Evolutionary conservation across 257 asterid genomes (phyloP), one percentile per base, ranked within the genome.

Genomic region (Capsicum rhomboideum): DNA sequence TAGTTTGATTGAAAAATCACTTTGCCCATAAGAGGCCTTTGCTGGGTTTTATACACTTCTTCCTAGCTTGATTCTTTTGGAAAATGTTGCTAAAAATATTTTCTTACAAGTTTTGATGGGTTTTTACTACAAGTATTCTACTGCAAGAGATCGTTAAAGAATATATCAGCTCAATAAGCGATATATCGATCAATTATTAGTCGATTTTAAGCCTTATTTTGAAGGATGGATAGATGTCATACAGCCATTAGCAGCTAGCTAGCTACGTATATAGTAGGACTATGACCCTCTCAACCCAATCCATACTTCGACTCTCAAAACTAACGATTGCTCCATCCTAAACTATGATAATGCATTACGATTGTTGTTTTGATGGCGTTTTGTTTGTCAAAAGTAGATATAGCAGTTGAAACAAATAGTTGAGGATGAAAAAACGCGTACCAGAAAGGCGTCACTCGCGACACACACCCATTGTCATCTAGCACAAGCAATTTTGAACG

Each of bases 361-460:
- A 34, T 34, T 34, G 37, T 34, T 8, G 28, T 11, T n/a, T 58
- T 58, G 66, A 8, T 58, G 66, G 44, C 29, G 28, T 58, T 10
- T 23, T 40, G 4, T 21, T 21, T 59, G 12, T 61, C 34, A 17
- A 5, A 23, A 10, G 3, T 61, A 23, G 16, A 5, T n/a, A 23
- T 61, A 10, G 68, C 23, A 74, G 21, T 8, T 16, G 21, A 50
- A 77, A 28, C 63, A 50, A 50, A 5, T 68, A 68, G 14, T 21
- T 11, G 86, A 81, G 78, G 31, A 50, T 49, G 0, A 6, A 72
- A 89, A 83, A 85, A 90, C 88, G 91, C 98, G 89, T 93, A 94
- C 98, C 95, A 85, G 95, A 87, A 63, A 82, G 89, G 68, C 85
- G 88, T 71, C 87, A 90, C n/a, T n/a, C 44, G 10, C 10, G 78